Percentiles rank a stretch among this genome's conserved stretches.
Evolutionary conservation across 148 eudicot species (phyloP).

Genomic region (Dianthus caryophyllus): DNA sequence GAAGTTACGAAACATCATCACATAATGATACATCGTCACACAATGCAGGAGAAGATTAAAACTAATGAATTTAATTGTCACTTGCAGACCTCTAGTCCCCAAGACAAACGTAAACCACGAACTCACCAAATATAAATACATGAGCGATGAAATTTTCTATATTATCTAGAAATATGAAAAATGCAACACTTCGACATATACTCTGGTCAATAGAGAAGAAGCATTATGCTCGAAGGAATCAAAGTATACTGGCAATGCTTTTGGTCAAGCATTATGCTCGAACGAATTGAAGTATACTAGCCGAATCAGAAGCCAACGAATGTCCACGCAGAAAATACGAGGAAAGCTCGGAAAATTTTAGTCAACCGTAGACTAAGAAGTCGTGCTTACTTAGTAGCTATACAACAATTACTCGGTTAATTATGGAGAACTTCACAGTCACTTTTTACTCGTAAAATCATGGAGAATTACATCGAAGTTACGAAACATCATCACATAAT

Average conservation of each 20-base stretch:
- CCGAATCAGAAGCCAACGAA: neutral
- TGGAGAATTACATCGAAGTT: no score
- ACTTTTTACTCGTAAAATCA: neutral
- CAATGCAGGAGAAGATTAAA: neutral
- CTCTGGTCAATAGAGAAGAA: neutral
- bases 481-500: neutral
- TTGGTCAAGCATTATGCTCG: neutral
- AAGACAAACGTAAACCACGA: neutral
- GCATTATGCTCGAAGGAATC: neutral
- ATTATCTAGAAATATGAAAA: neutral
- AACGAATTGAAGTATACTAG: neutral
- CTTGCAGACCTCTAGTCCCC: no score
- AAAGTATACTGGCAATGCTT: neutral
- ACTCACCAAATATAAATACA: neutral
- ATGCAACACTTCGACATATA: neutral
- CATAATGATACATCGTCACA: neutral
- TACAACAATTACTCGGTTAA: neutral
- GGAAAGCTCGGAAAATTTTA: neutral
- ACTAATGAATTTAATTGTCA: neutral
- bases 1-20: neutral
- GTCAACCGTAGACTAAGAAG: no score
- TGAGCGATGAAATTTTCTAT: neutral
- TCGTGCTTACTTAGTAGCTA: neutral
- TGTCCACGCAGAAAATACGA: neutral
- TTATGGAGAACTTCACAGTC: neutral